A percentile compares a stretch with the other conserved stretches of the same genome.
These are phyloP conservation scores for Amauroascus verrucosus DNA, from an alignment of 2,329 filamentous ascomycete species.

Conservation along the genomic window DNA sequence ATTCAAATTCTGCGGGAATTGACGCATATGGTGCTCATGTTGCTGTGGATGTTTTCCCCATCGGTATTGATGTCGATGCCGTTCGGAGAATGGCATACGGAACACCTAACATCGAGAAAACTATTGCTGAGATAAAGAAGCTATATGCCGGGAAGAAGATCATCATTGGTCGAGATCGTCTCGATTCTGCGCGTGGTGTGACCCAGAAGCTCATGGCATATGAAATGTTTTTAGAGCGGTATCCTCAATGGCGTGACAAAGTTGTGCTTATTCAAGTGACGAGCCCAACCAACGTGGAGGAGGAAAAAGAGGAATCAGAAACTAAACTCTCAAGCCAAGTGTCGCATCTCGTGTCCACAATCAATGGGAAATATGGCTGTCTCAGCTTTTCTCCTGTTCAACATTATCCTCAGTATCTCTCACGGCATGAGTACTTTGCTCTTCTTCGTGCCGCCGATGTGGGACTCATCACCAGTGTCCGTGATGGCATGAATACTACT, in stretches of 20 bases:
- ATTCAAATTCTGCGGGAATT: conserved; percentile 72
- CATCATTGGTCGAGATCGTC: conserved; percentile 86
- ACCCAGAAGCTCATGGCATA: conserved; percentile 95
- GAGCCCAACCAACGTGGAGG: conserved; percentile 70
- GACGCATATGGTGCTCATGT: conserved; percentile 83
- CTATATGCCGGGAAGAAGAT: conserved; percentile 86
- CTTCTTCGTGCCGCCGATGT: conserved; percentile 84
- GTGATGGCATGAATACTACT: conserved; percentile 97
- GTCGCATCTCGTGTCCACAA: conserved; percentile 78
- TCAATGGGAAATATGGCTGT: conserved; percentile 84
- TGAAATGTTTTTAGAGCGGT: conserved; percentile 78
- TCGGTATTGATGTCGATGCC: conserved; percentile 79
- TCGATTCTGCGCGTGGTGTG: conserved; percentile 86
- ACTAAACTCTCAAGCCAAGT: conserved; percentile 79
- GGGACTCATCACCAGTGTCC: conserved; percentile 86
- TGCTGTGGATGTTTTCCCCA: conserved; percentile 85
- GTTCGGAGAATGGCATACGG: conserved; percentile 67
- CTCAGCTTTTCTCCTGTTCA: conserved; percentile 83
- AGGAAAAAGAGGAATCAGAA: conserved; percentile 64
- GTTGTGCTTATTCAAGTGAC: conserved; percentile 94
- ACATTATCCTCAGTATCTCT: conserved; percentile 88
- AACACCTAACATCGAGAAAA: conserved; percentile 58
- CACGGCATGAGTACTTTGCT: conserved; percentile 84
- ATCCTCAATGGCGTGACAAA: conserved; percentile 83
- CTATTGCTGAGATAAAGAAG: conserved; percentile 58